These are phyloP conservation scores for Barnettozyma sp. DNA, from an alignment of 805 yeast genomes.

Conservation along the genomic window DNA sequence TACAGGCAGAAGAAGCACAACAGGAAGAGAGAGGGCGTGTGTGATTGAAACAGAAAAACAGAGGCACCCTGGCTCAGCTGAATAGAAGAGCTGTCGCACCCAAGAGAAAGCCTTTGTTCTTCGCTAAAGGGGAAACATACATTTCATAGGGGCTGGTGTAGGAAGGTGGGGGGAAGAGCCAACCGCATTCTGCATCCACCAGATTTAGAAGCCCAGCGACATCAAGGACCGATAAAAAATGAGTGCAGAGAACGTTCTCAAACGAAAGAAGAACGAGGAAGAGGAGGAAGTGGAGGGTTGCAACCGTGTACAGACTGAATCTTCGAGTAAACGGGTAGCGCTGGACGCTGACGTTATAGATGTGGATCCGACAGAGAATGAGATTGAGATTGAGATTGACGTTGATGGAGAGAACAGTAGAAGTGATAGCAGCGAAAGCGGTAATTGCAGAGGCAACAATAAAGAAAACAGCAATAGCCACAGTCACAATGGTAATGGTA, in stretches of 20 bases:
- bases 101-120: neutral
- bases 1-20: no score
- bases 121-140: neutral
- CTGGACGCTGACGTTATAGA: slow-evolving; percentile 55
- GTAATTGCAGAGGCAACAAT: no score
- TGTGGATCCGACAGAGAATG: slow-evolving; percentile 11
- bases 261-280: slow-evolving; percentile 55
- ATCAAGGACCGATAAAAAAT: no score
- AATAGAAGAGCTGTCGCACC: no score
- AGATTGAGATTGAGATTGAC: slow-evolving; percentile 11
- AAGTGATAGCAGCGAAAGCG: neutral
- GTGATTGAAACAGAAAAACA: no score
- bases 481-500: no score
- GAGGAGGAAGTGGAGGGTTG: slow-evolving; percentile 15
- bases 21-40: no score
- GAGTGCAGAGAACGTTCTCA: slow-evolving; percentile 25
- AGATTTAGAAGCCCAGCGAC: no score
- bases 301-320: slow-evolving; percentile 35
- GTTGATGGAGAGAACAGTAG: slow-evolving; percentile 7
- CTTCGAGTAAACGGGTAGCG: slow-evolving; percentile 60
- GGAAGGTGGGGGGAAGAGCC: no score
- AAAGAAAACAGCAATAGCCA: slow-evolving; percentile 3
- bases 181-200: no score
- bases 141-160: no score
- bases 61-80: no score